Conservation (phyloP, 768 basidiomycete species). For the Clitopilus hobsonii region DNA sequence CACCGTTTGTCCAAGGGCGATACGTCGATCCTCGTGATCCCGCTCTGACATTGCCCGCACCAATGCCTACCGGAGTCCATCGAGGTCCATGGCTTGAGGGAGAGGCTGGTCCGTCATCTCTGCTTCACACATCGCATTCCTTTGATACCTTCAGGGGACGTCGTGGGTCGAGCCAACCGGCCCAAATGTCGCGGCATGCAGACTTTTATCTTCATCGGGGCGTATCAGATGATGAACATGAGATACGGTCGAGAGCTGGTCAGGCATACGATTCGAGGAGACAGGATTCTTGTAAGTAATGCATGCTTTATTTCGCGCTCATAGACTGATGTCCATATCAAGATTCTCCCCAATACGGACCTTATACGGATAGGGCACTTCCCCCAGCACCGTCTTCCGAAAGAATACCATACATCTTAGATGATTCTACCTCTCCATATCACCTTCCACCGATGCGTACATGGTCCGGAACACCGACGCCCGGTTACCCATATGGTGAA, state of each 20-base stretch:
- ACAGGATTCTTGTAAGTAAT: neutral
- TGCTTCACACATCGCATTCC: slow-evolving; percentile 17
- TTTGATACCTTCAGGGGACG: slow-evolving; percentile 6
- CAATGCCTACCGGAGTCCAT: slow-evolving; percentile 11
- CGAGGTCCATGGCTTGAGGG: slow-evolving; percentile 26
- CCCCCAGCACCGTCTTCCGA: neutral
- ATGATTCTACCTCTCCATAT: slow-evolving; percentile 5
- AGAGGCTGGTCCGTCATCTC: slow-evolving; percentile 42
- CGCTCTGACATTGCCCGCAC: slow-evolving; percentile 9
- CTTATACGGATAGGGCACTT: neutral
- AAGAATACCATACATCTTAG: slow-evolving; percentile 2
- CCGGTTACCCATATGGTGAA: slow-evolving; percentile 1
- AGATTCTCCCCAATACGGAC: neutral
- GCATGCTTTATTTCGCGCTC: neutral
- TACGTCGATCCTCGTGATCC: neutral
- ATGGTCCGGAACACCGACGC: slow-evolving; percentile 6
- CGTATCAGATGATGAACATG: slow-evolving; percentile 4
- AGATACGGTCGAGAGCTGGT: slow-evolving; percentile 1
- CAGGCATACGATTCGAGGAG: slow-evolving; percentile 5
- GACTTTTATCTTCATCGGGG: slow-evolving; percentile 9
- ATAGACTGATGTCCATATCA: neutral
- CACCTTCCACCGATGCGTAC: slow-evolving; percentile 9
- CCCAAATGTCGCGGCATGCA: slow-evolving; percentile 13
- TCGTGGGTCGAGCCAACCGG: slow-evolving; percentile 18
- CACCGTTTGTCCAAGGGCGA: neutral